Evolutionary conservation across 2,329 filamentous ascomycete genomes (phyloP).

Genomic region (Annulohypoxylon truncatum): DNA sequence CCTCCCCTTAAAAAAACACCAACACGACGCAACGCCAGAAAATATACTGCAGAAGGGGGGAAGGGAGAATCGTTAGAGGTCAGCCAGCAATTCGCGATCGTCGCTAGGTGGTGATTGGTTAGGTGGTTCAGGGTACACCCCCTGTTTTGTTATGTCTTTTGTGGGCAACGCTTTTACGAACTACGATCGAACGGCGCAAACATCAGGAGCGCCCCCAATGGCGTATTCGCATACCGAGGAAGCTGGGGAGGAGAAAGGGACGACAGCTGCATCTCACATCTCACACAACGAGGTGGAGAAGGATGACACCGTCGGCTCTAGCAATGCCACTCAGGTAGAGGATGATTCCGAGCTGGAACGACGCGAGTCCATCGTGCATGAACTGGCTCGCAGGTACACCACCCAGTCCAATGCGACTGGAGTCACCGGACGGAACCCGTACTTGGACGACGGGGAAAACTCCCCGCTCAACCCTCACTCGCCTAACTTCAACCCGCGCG

Average conservation of each 20-base stretch:
- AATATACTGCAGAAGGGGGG: not conserved
- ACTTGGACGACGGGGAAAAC: conserved; percentile 58
- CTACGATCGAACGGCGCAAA: conserved; percentile 62
- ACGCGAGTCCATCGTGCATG: conserved; percentile 64
- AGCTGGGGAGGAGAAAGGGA: conserved; percentile 44
- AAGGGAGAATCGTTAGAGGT: conserved; percentile 3
- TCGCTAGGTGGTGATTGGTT: not conserved
- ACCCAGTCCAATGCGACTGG: conserved; percentile 56
- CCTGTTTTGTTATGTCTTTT: conserved; percentile 54
- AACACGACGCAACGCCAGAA: not conserved
- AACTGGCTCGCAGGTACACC: conserved; percentile 67
- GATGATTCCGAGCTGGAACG: conserved; percentile 61
- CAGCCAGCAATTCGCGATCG: not conserved
- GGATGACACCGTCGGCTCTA: conserved; percentile 41
- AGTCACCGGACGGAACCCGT: conserved; percentile 60
- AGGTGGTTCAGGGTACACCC: not conserved
- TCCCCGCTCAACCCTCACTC: conserved; percentile 67
- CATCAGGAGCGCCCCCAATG: conserved; percentile 53
- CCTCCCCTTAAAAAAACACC: too few species aligned
- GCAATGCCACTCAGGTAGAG: conserved; percentile 52
- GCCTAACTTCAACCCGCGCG: conserved; percentile 63
- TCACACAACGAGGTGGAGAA: conserved; percentile 46
- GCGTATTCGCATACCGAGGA: conserved; percentile 43
- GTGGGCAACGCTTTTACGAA: conserved; percentile 58
- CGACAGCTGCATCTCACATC: conserved; percentile 16